Percentiles rank a stretch among this genome's conserved stretches.
Conservation (phyloP, 2,329 filamentous ascomycete genomes). For the Cladophialophora carrionii region DNA sequence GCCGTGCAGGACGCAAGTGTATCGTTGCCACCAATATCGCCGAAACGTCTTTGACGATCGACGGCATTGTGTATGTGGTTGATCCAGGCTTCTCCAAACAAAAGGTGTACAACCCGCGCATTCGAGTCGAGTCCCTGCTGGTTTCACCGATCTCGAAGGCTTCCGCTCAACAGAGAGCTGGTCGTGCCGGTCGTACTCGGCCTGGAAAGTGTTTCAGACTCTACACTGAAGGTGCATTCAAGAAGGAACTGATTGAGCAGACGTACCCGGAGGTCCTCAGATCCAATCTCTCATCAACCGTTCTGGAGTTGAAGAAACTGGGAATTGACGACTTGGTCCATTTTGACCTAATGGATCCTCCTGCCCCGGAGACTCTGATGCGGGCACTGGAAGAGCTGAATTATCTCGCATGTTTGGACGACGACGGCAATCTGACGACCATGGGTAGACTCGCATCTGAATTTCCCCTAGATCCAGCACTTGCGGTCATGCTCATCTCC, state of each 20-base stretch:
- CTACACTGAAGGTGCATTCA: constrained; percentile 94
- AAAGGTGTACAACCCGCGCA: constrained; percentile 97
- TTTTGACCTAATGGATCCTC: constrained; percentile 98
- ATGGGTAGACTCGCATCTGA: constrained; percentile 88
- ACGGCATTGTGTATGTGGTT: constrained; percentile 99
- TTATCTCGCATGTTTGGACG: constrained; percentile 93
- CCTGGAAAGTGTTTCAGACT: constrained; percentile 98
- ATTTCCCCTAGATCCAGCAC: constrained; percentile 88
- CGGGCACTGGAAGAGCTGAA: constrained; percentile 95
- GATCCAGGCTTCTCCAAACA: constrained; percentile 99
- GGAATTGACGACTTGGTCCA: constrained; percentile 94
- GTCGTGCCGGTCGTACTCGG: constrained; percentile 97
- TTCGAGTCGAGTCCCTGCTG: constrained; percentile 93
- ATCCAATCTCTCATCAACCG: constrained; percentile 92
- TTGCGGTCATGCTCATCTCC: constrained; percentile 97
- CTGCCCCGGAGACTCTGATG: constrained; percentile 97
- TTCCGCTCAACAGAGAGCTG: constrained; percentile 93
- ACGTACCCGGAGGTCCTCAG: constrained; percentile 95
- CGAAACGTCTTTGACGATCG: constrained; percentile 95
- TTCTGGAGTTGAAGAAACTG: constrained; percentile 95
- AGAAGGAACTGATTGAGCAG: constrained; percentile 96
- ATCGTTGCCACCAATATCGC: constrained; percentile 98
- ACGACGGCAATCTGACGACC: constrained; percentile 88
- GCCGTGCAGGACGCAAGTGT: constrained; percentile 86
- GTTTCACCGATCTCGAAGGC: constrained; percentile 98